Evolutionary conservation across 2,329 filamentous ascomycete genomes (phyloP).

Genomic region (Ceratocystis smalleyi): DNA sequence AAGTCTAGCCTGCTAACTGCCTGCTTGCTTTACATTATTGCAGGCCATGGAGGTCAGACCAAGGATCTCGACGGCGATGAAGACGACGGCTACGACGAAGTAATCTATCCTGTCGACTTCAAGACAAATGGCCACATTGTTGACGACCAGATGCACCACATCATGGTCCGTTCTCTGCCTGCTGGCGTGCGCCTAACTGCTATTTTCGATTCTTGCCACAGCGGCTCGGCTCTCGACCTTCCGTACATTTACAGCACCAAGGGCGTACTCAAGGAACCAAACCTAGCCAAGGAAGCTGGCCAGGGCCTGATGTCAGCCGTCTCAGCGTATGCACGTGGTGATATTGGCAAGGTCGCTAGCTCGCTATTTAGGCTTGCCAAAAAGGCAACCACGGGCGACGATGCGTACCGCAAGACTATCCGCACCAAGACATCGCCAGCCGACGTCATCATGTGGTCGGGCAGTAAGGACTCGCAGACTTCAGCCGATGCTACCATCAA

Average conservation of each 20-base stretch:
- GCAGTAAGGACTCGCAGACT: conserved; percentile 79
- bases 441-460: conserved; percentile 87
- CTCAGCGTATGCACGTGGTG: conserved; percentile 60
- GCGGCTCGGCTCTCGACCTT: conserved; percentile 40
- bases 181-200: conserved; percentile 49
- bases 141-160: conserved; percentile 44
- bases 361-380: conserved; percentile 65
- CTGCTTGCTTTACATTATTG: not conserved
- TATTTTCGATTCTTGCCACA: conserved; percentile 43
- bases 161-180: conserved; percentile 47
- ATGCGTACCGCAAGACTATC: conserved; percentile 56
- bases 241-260: conserved; percentile 50
- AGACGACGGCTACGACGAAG: conserved; percentile 42
- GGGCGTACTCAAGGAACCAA: conserved; percentile 57
- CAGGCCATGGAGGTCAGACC: conserved; percentile 41
- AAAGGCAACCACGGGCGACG: conserved; percentile 53
- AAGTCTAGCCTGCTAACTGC: not conserved
- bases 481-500: conserved; percentile 72
- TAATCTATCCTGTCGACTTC: conserved; percentile 44
- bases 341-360: conserved; percentile 60
- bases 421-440: conserved; percentile 76
- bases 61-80: conserved; percentile 41
- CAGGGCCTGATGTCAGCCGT: conserved; percentile 52
- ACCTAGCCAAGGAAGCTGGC: conserved; percentile 55
- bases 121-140: conserved; percentile 38